Evolutionary conservation across 768 basidiomycete genomes (phyloP).

Genomic region (Lentinula edodes): DNA sequence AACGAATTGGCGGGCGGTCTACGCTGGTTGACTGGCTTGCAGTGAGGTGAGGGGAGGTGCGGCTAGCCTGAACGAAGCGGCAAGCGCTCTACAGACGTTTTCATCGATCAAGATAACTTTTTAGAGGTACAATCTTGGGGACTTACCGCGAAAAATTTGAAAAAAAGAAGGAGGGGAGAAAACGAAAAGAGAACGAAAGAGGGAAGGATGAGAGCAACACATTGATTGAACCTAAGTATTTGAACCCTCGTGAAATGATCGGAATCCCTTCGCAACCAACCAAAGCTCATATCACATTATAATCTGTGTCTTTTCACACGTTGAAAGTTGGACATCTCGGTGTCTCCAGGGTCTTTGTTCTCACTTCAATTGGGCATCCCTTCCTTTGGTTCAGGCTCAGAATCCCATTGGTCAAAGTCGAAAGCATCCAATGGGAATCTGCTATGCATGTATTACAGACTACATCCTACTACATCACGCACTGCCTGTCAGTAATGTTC

Average conservation of each 20-base stretch:
- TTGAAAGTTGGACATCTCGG: slow-evolving; percentile 15
- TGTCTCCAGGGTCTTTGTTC: slow-evolving; percentile 11
- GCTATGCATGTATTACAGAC: not conserved
- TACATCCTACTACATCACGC: not conserved
- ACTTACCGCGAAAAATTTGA: slow-evolving; percentile 40
- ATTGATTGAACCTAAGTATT: slow-evolving; percentile 4
- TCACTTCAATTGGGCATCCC: slow-evolving; percentile 8
- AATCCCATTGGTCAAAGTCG: slow-evolving; percentile 8
- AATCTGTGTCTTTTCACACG: slow-evolving; percentile 2
- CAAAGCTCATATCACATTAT: slow-evolving; percentile 6
- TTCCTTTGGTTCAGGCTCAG: slow-evolving; percentile 7
- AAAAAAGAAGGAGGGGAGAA: slow-evolving; percentile 28
- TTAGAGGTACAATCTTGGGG: not conserved
- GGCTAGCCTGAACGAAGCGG: slow-evolving; percentile 36
- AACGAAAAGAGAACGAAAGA: slow-evolving; percentile 30
- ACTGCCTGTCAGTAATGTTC: slow-evolving; percentile 3
- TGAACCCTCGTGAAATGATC: slow-evolving; percentile 3
- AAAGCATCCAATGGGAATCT: slow-evolving; percentile 5
- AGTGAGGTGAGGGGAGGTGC: slow-evolving; percentile 31
- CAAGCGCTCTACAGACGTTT: slow-evolving; percentile 34
- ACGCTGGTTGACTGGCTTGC: slow-evolving; percentile 74
- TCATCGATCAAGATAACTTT: not conserved
- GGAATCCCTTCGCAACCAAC: slow-evolving; percentile 25
- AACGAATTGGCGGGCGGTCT: slow-evolving; percentile 63
- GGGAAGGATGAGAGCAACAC: slow-evolving; percentile 27